These are phyloP conservation scores for Eucalyptus cladocalyx DNA, from an alignment of 345 rosid genomes.

Conservation along the genomic window DNA sequence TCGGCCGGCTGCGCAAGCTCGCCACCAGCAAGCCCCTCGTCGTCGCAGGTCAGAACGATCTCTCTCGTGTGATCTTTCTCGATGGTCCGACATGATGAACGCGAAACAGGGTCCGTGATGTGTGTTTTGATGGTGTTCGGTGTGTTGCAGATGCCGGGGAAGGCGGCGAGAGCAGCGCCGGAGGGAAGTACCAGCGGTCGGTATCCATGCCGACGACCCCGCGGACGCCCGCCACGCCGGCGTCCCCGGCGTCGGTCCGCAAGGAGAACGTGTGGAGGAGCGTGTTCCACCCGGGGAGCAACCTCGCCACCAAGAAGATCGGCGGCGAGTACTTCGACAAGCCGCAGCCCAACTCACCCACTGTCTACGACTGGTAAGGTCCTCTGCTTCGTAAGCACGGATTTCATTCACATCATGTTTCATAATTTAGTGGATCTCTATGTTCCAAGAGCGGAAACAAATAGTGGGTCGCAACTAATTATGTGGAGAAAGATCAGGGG, in stretches of 20 bases:
- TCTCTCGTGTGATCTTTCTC: background rate
- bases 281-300: slow-evolving; percentile 91
- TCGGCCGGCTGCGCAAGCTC: slow-evolving; percentile 64
- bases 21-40: slow-evolving; percentile 22
- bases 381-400: background rate
- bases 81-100: background rate
- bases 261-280: slow-evolving; percentile 97
- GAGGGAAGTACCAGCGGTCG: slow-evolving; percentile 20
- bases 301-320: slow-evolving; percentile 57
- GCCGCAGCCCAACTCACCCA: slow-evolving; percentile 87
- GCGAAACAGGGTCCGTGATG: background rate
- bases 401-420: background rate
- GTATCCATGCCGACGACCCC: slow-evolving; percentile 63
- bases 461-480: background rate
- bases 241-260: slow-evolving; percentile 49
- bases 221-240: slow-evolving; percentile 21
- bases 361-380: slow-evolving; percentile 82
- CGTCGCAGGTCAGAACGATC: background rate
- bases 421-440: background rate
- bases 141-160: background rate
- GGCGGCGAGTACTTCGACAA: slow-evolving; percentile 65
- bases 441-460: background rate
- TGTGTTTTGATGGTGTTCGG: too few species aligned
- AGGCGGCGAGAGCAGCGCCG: slow-evolving; percentile 36
- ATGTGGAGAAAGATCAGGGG: background rate